A percentile compares a stretch with the other conserved stretches of the same genome.
Conservation (phyloP, 2,329 filamentous ascomycete genomes). For the Pseudofabraea citricarpa region DNA sequence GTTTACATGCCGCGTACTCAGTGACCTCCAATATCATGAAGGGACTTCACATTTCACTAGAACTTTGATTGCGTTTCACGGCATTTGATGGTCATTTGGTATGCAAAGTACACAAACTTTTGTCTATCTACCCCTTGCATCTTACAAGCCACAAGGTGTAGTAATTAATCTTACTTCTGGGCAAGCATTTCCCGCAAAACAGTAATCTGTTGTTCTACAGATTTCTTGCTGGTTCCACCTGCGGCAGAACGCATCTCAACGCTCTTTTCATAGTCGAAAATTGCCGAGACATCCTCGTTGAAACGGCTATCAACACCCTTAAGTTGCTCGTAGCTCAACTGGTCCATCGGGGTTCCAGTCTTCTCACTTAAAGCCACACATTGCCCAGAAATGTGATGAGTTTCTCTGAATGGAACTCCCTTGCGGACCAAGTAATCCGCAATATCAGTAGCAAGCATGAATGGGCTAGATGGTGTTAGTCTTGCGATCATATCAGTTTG, state of each 20-base stretch:
- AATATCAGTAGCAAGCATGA: constrained; percentile 68
- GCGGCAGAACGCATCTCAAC: constrained; percentile 75
- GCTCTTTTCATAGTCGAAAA: constrained; percentile 77
- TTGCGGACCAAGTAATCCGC: constrained; percentile 60
- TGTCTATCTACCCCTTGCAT: not conserved
- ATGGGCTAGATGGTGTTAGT: constrained; percentile 37
- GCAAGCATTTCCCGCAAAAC: constrained; percentile 33
- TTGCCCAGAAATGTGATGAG: constrained; percentile 71
- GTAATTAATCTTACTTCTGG: not conserved
- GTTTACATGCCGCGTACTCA: too few relatives aligned
- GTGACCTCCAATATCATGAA: too few relatives aligned
- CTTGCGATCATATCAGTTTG: not conserved
- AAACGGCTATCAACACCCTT: constrained; percentile 66
- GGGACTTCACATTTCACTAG: too few relatives aligned
- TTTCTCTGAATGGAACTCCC: constrained; percentile 73
- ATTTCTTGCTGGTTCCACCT: constrained; percentile 71
- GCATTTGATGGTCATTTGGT: too few relatives aligned
- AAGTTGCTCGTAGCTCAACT: constrained; percentile 62
- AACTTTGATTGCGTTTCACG: too few relatives aligned
- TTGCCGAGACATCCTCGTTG: constrained; percentile 62
- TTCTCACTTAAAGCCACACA: constrained; percentile 70
- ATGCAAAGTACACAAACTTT: too few relatives aligned
- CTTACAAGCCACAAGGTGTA: not conserved
- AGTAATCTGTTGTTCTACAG: constrained; percentile 60
- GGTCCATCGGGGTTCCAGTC: constrained; percentile 61